Conservation (phyloP, 129 eudicot genomes). For the Pseudognaphalium luteoalbum region DNA sequence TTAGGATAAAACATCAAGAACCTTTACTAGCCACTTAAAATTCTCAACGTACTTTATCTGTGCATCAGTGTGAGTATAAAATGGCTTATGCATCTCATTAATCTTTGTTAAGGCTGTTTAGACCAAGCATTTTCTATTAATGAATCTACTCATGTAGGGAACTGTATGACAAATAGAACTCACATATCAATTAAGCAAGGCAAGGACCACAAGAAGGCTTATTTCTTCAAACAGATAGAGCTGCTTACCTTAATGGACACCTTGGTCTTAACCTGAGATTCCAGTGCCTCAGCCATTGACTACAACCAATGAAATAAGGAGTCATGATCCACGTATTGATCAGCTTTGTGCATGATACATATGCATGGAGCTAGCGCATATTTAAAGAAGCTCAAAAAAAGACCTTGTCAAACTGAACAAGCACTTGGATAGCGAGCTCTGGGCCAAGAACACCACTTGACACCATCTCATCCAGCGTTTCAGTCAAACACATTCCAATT, state of each 20-base stretch:
- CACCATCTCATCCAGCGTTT: conserved; percentile 95
- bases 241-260: conserved; percentile 53
- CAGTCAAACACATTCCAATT: conserved; percentile 96
- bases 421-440: conserved; percentile 93
- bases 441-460: conserved; percentile 67
- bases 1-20: neutral
- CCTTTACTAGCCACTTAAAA: neutral
- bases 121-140: no score
- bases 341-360: neutral
- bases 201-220: neutral
- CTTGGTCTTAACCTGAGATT: conserved; percentile 56
- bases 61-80: neutral
- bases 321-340: conserved; percentile 14
- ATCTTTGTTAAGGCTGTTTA: no score
- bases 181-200: neutral
- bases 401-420: conserved; percentile 96
- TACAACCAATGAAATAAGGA: conserved; percentile 37
- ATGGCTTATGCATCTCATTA: neutral
- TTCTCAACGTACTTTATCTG: neutral
- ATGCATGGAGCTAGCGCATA: conserved; percentile 1
- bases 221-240: neutral
- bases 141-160: neutral
- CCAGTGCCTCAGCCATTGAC: conserved; percentile 71
- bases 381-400: conserved; percentile 9
- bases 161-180: neutral